Evolutionary conservation across 208 protist genomes (phyloP).

Genomic region (Trypanosoma lewisi): DNA sequence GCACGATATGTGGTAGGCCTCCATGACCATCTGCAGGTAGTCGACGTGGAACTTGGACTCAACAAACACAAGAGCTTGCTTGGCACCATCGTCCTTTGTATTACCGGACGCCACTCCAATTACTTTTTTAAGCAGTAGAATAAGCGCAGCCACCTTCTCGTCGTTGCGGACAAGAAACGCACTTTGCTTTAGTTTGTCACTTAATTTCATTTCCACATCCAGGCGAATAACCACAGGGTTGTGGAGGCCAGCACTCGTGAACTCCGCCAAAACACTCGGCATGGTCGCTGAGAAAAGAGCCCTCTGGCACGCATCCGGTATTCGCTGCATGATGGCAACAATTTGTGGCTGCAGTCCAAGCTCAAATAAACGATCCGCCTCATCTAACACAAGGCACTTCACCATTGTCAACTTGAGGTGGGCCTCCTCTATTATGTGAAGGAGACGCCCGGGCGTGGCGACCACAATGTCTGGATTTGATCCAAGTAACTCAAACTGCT

Average conservation of each 20-base stretch:
- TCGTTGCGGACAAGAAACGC: conserved; percentile 94
- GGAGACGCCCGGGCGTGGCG: conserved; percentile 98
- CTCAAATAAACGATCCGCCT: conserved; percentile 99
- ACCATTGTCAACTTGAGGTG: conserved; percentile 90
- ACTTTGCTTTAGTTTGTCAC: conserved; percentile 92
- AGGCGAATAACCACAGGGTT: conserved; percentile 96
- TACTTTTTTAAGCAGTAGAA: conserved; percentile 91
- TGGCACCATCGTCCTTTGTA: not conserved
- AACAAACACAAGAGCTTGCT: conserved; percentile 97
- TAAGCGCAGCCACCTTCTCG: conserved; percentile 94
- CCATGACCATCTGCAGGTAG: conserved; percentile 93
- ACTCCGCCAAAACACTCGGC: conserved; percentile 96
- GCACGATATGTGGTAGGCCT: conserved; percentile 53
- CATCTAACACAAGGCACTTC: conserved; percentile 98
- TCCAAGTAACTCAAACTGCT: conserved; percentile 96
- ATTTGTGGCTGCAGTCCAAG: conserved; percentile 96
- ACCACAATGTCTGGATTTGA: conserved; percentile 98
- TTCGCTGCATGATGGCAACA: conserved; percentile 92
- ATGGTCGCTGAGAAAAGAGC: conserved; percentile 99
- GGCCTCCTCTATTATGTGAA: conserved; percentile 96
- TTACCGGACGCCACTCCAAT: conserved; percentile 62
- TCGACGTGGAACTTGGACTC: conserved; percentile 98
- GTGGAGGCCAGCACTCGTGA: conserved; percentile 95
- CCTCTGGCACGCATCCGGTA: conserved; percentile 94
- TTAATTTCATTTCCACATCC: conserved; percentile 97